Evolutionary conservation across 2,329 filamentous ascomycete genomes (phyloP).

Genomic region (Fusarium continuum): DNA sequence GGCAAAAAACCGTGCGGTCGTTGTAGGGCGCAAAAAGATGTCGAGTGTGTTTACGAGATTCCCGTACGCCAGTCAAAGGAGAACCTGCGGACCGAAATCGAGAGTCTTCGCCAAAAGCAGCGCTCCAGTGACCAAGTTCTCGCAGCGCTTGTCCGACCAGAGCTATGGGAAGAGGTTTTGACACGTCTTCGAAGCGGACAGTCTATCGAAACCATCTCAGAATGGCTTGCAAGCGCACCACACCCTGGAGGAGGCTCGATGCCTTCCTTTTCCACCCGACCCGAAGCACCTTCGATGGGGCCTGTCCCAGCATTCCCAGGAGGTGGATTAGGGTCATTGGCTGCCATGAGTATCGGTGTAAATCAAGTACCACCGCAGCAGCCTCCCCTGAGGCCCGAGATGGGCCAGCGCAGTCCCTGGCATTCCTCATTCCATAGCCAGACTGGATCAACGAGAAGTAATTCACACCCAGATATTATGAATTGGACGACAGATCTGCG

Average conservation of each 20-base stretch:
- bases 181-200: conserved; percentile 63
- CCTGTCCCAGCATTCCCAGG: conserved; percentile 45
- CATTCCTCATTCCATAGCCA: conserved; percentile 58
- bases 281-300: conserved; percentile 30
- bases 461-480: conserved; percentile 58
- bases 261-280: conserved; percentile 40
- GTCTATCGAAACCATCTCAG: conserved; percentile 63
- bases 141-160: conserved; percentile 60
- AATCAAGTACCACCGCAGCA: conserved; percentile 47
- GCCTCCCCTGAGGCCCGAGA: conserved; percentile 49
- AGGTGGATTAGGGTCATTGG: conserved; percentile 41
- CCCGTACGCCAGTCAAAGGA: conserved; percentile 72
- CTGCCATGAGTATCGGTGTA: conserved; percentile 47
- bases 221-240: conserved; percentile 57
- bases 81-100: conserved; percentile 67
- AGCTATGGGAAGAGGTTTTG: conserved; percentile 64
- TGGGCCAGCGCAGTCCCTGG: conserved; percentile 59
- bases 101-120: conserved; percentile 63
- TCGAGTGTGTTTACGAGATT: conserved; percentile 68
- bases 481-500: conserved; percentile 55
- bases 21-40: conserved; percentile 63
- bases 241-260: conserved; percentile 46
- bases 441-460: conserved; percentile 56
- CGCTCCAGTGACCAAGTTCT: conserved; percentile 65
- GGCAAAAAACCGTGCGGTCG: conserved; percentile 65